Base-by-base conservation (phyloP, 108 stramenopile species). In the Pseudonitzschia pungens region DNA sequence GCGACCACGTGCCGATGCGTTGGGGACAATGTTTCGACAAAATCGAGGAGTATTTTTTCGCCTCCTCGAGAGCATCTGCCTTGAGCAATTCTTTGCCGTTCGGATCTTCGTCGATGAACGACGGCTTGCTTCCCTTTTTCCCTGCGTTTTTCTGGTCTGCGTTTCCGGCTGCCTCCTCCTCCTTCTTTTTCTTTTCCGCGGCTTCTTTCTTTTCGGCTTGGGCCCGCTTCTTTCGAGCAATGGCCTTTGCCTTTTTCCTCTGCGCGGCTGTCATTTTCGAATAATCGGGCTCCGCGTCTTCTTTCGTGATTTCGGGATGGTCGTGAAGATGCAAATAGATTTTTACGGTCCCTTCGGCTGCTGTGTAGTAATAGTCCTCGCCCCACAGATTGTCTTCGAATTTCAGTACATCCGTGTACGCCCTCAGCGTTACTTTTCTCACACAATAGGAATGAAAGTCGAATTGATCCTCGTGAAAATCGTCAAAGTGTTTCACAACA, bases 361-460 rank as follows among this genome's bases (percentile, higher is more conserved):
- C 98, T 56, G 73, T 72, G 31, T 80, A 80, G 72, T 92, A 98
- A 73, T 84, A 79, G 10, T 86, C 81, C 72, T 96, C 91, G 29
- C 87, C 89, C 84, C 86, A 93, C 24, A 94, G 59, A 54, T 83
- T 77, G 69, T 97, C 97, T 76, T 96, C 97, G 65, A 91, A 89
- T 57, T 87, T 77, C 22, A 99, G 81, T 40, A 96, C 79, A 52
- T 88, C 91, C 28, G 95, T 84, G 79, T 99, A 99, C 0, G 97
- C 84, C 50, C 98, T 88, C 29, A 99, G 81, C 8, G 97, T 99
- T 24, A 92, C 92, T 86, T 97, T 98, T 53, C 98, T 94, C 70
- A 98, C 73, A 77, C 97, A 98, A 74, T 98, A 99, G 43, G 83
- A 80, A 87, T 99, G 99, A 75, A 99, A 98, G 84, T 99, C 99